Conservation (phyloP, 1,284 basidiomycete species). For the Erythrobasidium hasegawianum region DNA sequence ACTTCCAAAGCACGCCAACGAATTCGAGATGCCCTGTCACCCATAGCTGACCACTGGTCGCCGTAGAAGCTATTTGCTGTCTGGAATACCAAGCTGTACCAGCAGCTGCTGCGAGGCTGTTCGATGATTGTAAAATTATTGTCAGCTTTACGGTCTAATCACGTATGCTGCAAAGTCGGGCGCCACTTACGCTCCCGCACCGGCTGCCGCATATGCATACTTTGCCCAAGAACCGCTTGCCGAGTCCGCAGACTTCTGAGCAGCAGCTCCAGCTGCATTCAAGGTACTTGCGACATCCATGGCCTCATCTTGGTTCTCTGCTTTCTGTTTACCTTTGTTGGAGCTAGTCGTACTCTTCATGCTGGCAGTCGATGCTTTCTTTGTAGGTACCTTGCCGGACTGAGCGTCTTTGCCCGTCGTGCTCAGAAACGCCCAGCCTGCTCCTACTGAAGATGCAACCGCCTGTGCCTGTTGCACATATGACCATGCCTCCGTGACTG, state of each 20-base stretch:
- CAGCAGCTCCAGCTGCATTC: slow-evolving; percentile 22
- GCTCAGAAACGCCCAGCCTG: slow-evolving; percentile 25
- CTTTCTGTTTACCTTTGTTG: slow-evolving; percentile 33
- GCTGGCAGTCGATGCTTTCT: slow-evolving; percentile 5
- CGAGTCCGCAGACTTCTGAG: background rate
- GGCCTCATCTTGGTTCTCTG: slow-evolving; percentile 24
- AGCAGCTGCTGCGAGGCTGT: slow-evolving; percentile 31
- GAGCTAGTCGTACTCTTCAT: slow-evolving; percentile 2
- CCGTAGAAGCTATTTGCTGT: slow-evolving; percentile 29
- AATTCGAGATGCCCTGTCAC: slow-evolving; percentile 86
- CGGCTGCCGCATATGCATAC: slow-evolving; percentile 30
- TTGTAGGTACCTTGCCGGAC: background rate
- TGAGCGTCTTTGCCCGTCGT: slow-evolving; percentile 1
- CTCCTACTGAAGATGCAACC: slow-evolving; percentile 34
- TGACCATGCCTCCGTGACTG: slow-evolving; percentile 46
- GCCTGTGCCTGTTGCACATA: slow-evolving; percentile 45
- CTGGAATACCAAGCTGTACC: slow-evolving; percentile 35
- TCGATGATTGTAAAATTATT: too few relatives aligned
- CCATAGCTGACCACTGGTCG: slow-evolving; percentile 53
- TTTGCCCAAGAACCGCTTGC: slow-evolving; percentile 20
- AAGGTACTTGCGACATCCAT: background rate
- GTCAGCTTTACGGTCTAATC: too few relatives aligned
- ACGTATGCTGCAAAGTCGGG: too few relatives aligned
- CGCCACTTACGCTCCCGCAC: slow-evolving; percentile 36
- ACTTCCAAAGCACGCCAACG: slow-evolving; percentile 82